Evolutionary conservation across 2,329 filamentous ascomycete species (phyloP), one percentile per base, ranked within the genome.

Genomic region (Sarocladium strictum): DNA sequence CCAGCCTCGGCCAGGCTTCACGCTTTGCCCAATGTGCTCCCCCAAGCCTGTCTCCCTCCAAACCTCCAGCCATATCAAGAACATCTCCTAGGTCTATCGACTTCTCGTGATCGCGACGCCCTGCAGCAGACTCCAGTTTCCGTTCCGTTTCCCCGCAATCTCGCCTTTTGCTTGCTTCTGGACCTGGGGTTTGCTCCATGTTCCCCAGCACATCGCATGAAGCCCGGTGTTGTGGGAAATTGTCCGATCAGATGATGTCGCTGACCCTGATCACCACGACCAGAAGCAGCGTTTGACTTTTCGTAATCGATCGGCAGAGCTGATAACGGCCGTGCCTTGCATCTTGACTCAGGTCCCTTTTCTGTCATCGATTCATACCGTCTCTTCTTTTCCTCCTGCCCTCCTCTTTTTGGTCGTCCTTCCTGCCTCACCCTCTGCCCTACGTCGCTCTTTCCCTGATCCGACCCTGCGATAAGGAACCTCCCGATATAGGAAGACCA

Each of bases 391-490:
- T 24, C n/a, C 3, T 4, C 17, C 47, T 23, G 6, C 29, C 27
- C 2, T 26, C 27, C 47, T 51, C 43, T 14, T 49, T 45, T n/a
- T n/a, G n/a, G n/a, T n/a, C n/a, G n/a, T n/a, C 19, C 23, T 35
- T 51, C 43, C 47, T 51, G 9, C 43, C 26, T 49, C 23, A 10
- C 43, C 23, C 15, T 51, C 6, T 32, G n/a, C n/a, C n/a, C n/a
- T 32, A 17, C 23, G n/a, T 51, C 47, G 43, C 24, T 21, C 43
- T n/a, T 47, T 26, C 43, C 43, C 43, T 47, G 15, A 26, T 10
- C 21, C 43, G 24, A 47, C 47, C 47, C 47, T 29, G 47, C 47
- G 47, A 51, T 51, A 51, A 51, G 47, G n/a, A 51, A 26, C 27
- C 6, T 47, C 47, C 47, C 47, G 47, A 35, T 51, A 51, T 51